These are phyloP conservation scores for Penstemon eatonii DNA, from an alignment of 257 asterid species.

Conservation along the genomic window DNA sequence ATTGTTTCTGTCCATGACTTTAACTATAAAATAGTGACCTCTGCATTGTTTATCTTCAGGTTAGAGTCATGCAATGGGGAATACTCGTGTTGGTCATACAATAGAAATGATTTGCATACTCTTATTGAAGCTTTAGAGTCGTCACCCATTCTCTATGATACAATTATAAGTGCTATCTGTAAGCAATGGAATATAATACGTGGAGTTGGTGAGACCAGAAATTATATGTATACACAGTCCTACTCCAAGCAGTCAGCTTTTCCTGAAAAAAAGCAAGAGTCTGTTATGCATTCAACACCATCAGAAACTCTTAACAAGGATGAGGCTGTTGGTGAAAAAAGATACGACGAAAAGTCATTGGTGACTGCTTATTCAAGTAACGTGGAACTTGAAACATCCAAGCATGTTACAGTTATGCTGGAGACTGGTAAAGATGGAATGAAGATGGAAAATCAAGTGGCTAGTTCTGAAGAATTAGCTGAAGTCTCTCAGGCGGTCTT, in stretches of 20 bases:
- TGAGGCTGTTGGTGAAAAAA: slow-evolving; percentile 37
- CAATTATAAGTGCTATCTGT: slow-evolving; percentile 49
- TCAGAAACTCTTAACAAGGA: slow-evolving; percentile 24
- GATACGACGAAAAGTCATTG: slow-evolving; percentile 33
- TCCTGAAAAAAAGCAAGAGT: slow-evolving; percentile 30
- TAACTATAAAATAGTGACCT: slow-evolving; percentile 27
- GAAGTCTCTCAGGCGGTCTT: slow-evolving; percentile 59
- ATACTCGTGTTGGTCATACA: slow-evolving; percentile 58
- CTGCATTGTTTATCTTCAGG: slow-evolving; percentile 50
- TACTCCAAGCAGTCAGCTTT: slow-evolving; percentile 36
- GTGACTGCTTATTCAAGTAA: slow-evolving; percentile 37
- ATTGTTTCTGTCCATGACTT: neutral
- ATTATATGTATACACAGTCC: slow-evolving; percentile 38
- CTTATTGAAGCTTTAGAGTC: slow-evolving; percentile 68
- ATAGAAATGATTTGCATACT: slow-evolving; percentile 55
- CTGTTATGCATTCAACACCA: slow-evolving; percentile 29
- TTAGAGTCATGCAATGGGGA: slow-evolving; percentile 53
- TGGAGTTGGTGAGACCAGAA: slow-evolving; percentile 48
- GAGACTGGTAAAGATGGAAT: slow-evolving; percentile 39
- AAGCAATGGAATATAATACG: slow-evolving; percentile 56
- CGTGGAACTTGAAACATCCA: slow-evolving; percentile 44
- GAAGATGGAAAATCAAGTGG: slow-evolving; percentile 51
- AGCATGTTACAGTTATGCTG: slow-evolving; percentile 25
- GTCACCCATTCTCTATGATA: slow-evolving; percentile 38
- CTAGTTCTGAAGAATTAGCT: slow-evolving; percentile 74